Base-by-base conservation (phyloP, 257 asterid genomes). In the Solanum medicagineum region DNA sequence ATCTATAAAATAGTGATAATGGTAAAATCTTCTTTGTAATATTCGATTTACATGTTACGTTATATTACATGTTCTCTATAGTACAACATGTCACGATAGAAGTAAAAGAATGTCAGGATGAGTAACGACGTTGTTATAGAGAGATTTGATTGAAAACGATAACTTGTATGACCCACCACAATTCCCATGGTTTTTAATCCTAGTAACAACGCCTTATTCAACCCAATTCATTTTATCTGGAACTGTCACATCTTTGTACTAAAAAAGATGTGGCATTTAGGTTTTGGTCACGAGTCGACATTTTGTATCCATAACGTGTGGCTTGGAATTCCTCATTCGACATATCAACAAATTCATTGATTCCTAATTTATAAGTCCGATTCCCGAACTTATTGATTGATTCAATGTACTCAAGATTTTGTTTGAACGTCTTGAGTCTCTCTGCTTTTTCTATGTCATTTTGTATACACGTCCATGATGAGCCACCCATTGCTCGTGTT, bases 151-250 rank as follows among this genome's bases (percentile, higher is more conserved):
- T 55, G 24, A 79, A 16, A 26, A 45, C 26, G 42, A 36, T 4
- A 36, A 19, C 20, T 26, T 47, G 20, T 17, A 10, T 65, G 16
- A 42, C 84, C 54, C 26, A 84, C 89, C 89, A 81, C 89, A 87
- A 45, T 51, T 24, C 7, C 85, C 85, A 81, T 87, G 89, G 9
- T 68, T 22, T 81, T 84, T 87, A 4, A 87, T 71, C 10, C 51
- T 51, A 15, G 86, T 84, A 32, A 81, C 89, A 19, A 70, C 87
- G 60, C 90, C 94, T 45, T 84, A 84, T 55, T 60, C 53, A 24
- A 88, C 88, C 93, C 93, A 90, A 81, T 90, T 91, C 20, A 86
- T 22, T 66, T 42, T 85, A 8, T 83, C 2, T 4, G 93, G 92
- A 63, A 86, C 85, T 84, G 63, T 19, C 63, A 56, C 63, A 56